Base-by-base conservation (phyloP, 495 filamentous ascomycete species). In the Trypethelium eluteriae region DNA sequence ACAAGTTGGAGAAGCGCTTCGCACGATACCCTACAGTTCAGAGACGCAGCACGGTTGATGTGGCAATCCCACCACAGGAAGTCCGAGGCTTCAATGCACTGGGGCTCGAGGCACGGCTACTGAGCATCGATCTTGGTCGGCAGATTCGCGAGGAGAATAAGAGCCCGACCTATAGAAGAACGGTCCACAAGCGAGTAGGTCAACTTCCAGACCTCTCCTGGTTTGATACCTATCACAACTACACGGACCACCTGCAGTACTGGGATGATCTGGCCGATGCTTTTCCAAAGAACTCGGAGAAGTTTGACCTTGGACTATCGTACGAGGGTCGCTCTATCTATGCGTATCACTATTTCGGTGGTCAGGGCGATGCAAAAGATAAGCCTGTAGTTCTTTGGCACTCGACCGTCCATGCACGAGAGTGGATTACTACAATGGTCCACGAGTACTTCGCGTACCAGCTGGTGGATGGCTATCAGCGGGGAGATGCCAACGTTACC, bases 381-480 rank as follows among this genome's bases (percentile, higher is more conserved):
- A 83, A 83, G 75, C 82, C 83, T 9, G 85, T 82, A 9, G 77
- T 86, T 46, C 77, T 85, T 67, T 82, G 83, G 71, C 85, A 88
- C 69, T 82, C 81, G 10, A 87, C 82, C 39, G 85, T 87, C 35
- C 85, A 88, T 72, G 85, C 85, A 6, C 71, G 85, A 12, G 85
- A 88, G 74, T 88, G 85, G 85, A 85, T 88, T 65, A 81, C 82
- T 14, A 80, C 82, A 32, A 77, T 77, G 75, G 72, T 72, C 16
- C 78, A 80, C 50, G 85, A 87, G 70, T 87, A 85, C 73, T 73
- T 85, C 35, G 76, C 82, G 9, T 86, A 83, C 73, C 72, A 78
- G 47, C 77, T 87, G 57, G 72, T 87, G 11, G 76, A 70, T 12
- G 72, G 76, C 39, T 84, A 84, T 66, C 64, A 49, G 16, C 36